Conservation (phyloP, 208 protist genomes). For the Angomonas desouzai region DNA sequence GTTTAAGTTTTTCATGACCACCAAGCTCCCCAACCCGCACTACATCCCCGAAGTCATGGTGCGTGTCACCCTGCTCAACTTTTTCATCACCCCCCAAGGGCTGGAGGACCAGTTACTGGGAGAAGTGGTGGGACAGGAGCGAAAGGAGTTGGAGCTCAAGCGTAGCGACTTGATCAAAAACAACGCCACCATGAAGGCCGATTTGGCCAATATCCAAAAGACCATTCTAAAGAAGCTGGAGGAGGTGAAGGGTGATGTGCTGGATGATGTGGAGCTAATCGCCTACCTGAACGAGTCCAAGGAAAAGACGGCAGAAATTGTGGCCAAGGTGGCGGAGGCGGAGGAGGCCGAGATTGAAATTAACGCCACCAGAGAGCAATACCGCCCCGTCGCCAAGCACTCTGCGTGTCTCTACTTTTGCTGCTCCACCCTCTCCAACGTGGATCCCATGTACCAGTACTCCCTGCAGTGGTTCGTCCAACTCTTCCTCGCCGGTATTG, state of each 20-base stretch:
- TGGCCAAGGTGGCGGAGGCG: slow-evolving; percentile 92
- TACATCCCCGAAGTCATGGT: slow-evolving; percentile 97
- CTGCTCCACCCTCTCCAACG: slow-evolving; percentile 92
- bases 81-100: slow-evolving; percentile 97
- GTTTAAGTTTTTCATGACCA: slow-evolving; percentile 99
- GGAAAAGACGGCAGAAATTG: slow-evolving; percentile 92
- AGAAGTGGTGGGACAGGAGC: slow-evolving; percentile 96
- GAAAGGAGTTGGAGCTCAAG: slow-evolving; percentile 94
- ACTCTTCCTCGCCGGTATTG: slow-evolving; percentile 92
- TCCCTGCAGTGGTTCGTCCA: slow-evolving; percentile 97
- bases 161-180: slow-evolving; percentile 94
- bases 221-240: slow-evolving; percentile 96
- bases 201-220: slow-evolving; percentile 95
- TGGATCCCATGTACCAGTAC: slow-evolving; percentile 98
- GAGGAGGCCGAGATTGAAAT: slow-evolving; percentile 96
- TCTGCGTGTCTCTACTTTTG: slow-evolving; percentile 97
- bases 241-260: slow-evolving; percentile 93
- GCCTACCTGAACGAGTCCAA: slow-evolving; percentile 95
- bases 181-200: slow-evolving; percentile 95
- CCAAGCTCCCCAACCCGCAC: slow-evolving; percentile 97
- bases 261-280: slow-evolving; percentile 98
- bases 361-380: slow-evolving; percentile 94
- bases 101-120: slow-evolving; percentile 98
- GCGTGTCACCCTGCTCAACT: slow-evolving; percentile 98
- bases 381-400: slow-evolving; percentile 93